Base-by-base conservation (phyloP, 257 asterid species). In the Leonotis leonurus region DNA sequence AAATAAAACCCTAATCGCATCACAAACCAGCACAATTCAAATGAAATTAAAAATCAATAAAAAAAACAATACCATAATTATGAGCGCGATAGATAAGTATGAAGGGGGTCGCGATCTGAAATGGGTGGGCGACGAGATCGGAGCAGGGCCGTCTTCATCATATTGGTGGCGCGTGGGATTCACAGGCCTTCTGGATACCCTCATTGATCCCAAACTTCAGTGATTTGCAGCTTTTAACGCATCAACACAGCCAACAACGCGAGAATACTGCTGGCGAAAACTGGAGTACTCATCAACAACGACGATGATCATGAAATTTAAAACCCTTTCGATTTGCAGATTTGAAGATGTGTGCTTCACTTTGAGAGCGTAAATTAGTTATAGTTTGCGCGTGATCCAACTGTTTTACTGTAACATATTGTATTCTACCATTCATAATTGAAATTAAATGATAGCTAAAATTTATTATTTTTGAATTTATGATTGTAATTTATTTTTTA, bases 121-220 rank as follows among this genome's bases (percentile, higher is more conserved):
- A 56, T 62, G 74, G 57, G 66, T 16, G 24, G 92, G 63, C 27
- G 70, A 62, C 13, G 77, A 45, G 49, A 72, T 62, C 40, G 71
- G 62, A 67, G 77, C 52, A 50, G 79, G 3, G 18, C 78, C 86
- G 25, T 57, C n/a, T n/a, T n/a, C 37, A 27, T 73, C 83, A 13
- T 85, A 68, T n/a, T 66, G 50, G 58, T 86, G 78, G 24, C 83
- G 75, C 16, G 93, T 75, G 49, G 86, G 93, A 70, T 85, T 81
- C 43, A 81, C 72, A 4, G 88, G 85, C 73, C 88, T 68, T 67
- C 93, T 74, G 41, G 86, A 78, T 24, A 64, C 68, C 60, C 44
- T 53, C 82, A 78, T 75, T 60, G 39, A 18, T 60, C 50, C 30
- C 7, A 17, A 50, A 52, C 32, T 24, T 17, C 3, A 60, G 45